Percentiles rank a stretch among this genome's conserved stretches.
Evolutionary conservation across 1,139 yeast genomes (phyloP).

Genomic region (Zygosaccharomyces pseudobailii): DNA sequence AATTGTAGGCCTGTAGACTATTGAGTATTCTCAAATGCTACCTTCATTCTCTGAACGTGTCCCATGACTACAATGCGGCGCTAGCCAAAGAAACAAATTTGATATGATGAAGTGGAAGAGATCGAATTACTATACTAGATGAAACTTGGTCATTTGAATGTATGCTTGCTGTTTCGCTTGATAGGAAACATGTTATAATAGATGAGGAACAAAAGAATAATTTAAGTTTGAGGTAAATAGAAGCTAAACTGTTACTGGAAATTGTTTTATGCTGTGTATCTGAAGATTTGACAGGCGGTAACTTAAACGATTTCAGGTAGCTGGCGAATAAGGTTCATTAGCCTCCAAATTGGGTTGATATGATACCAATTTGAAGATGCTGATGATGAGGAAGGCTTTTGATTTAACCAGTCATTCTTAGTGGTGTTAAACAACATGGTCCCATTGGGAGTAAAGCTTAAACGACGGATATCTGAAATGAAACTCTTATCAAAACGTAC

Average conservation of each 20-base stretch:
- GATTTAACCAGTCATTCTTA: background rate
- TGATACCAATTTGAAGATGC: conserved; percentile 1
- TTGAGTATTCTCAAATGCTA: background rate
- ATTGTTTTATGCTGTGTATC: too few relatives aligned
- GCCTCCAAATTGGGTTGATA: conserved; percentile 1
- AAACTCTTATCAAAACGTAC: conserved; percentile 6
- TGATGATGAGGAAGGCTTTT: background rate
- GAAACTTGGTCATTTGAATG: too few relatives aligned
- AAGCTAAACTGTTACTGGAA: background rate
- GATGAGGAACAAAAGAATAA: too few relatives aligned
- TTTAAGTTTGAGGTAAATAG: background rate
- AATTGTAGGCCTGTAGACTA: too few relatives aligned
- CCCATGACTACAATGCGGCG: conserved; percentile 3
- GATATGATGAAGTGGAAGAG: background rate
- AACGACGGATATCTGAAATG: conserved; percentile 6
- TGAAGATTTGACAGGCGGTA: too few relatives aligned
- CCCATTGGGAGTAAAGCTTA: conserved; percentile 3
- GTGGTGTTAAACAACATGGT: conserved; percentile 6
- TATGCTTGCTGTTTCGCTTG: too few relatives aligned
- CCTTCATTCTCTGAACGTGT: background rate
- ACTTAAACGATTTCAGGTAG: background rate
- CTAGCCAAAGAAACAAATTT: background rate
- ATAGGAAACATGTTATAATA: too few relatives aligned
- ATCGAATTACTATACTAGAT: too few relatives aligned
- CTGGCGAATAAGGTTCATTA: background rate